Percentiles rank a stretch among this genome's conserved stretches.
Evolutionary conservation across 371 early-diverging fungal species (phyloP).

Genomic region (Mortierella sp.): DNA sequence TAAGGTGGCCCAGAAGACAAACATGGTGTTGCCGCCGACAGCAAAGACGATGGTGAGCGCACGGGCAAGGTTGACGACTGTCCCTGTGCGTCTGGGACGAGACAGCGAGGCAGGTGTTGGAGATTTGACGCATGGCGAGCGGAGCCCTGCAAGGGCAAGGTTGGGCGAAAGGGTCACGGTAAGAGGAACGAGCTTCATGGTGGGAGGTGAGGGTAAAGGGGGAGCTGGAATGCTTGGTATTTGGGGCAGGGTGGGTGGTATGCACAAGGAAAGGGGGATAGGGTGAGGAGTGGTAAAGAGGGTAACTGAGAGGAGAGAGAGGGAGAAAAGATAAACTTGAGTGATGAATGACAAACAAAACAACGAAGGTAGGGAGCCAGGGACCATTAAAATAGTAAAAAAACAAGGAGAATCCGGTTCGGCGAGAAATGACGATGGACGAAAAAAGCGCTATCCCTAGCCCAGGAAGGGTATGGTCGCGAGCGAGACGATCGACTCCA

Average conservation of each 20-base stretch:
- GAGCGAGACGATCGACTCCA: neutral
- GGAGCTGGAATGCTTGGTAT: neutral
- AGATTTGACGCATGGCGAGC: slow-evolving; percentile 50
- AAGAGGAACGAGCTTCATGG: slow-evolving; percentile 41
- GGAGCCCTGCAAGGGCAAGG: slow-evolving; percentile 4
- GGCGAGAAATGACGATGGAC: neutral
- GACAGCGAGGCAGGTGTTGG: slow-evolving; percentile 48
- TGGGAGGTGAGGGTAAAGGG: neutral
- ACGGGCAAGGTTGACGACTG: slow-evolving; percentile 29
- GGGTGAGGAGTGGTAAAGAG: neutral
- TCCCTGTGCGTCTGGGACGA: slow-evolving; percentile 32
- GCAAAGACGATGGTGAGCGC: slow-evolving; percentile 39
- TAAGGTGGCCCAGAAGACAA: slow-evolving; percentile 18
- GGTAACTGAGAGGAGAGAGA: neutral
- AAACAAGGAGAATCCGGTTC: neutral
- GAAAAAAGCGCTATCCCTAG: too few species aligned
- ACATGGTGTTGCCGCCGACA: slow-evolving; percentile 20
- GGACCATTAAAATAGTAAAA: slow-evolving; percentile 4
- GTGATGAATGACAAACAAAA: neutral
- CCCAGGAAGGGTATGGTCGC: neutral
- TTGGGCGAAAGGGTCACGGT: slow-evolving; percentile 21
- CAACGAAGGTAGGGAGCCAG: neutral
- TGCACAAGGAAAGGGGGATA: neutral
- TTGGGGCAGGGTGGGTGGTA: neutral
- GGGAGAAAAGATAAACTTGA: neutral